Percentiles rank a stretch among this genome's conserved stretches.
These are phyloP conservation scores for Alternaria longipes DNA, from an alignment of 2,329 filamentous ascomycete genomes.

Conservation along the genomic window DNA sequence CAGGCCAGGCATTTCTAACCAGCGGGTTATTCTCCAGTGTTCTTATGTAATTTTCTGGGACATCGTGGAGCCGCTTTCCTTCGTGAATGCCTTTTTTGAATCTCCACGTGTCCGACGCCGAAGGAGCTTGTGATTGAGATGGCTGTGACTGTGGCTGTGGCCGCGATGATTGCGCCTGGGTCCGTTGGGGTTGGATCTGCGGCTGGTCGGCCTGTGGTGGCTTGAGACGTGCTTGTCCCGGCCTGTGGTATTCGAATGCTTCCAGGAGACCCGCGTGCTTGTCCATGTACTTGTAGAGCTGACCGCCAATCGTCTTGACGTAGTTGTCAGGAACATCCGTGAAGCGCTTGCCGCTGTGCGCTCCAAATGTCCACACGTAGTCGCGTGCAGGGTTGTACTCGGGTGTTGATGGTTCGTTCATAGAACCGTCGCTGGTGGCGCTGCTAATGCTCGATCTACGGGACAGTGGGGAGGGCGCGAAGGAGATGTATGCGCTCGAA, in stretches of 20 bases:
- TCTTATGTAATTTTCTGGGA: conserved; percentile 31
- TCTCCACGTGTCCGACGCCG: conserved; percentile 9
- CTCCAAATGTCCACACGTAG: conserved; percentile 35
- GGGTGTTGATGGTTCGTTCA: not conserved
- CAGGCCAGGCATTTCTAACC: conserved; percentile 29
- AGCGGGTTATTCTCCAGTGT: conserved; percentile 31
- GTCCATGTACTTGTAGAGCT: conserved; percentile 27
- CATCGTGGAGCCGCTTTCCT: conserved; percentile 26
- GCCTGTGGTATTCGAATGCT: conserved; percentile 37
- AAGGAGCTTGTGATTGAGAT: not conserved
- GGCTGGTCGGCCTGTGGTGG: not conserved
- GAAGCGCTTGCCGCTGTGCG: conserved; percentile 28
- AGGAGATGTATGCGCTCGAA: conserved; percentile 15
- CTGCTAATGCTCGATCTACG: conserved; percentile 22
- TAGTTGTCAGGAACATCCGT: conserved; percentile 32
- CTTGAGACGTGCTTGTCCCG: conserved; percentile 24
- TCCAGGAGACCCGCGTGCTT: conserved; percentile 31
- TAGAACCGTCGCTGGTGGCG: conserved; percentile 14
- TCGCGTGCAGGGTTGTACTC: conserved; percentile 21
- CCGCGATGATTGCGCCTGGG: conserved; percentile 2
- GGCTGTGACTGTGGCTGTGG: not conserved
- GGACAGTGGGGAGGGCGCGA: conserved; percentile 19
- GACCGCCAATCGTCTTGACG: conserved; percentile 33
- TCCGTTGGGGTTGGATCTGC: conserved; percentile 7
- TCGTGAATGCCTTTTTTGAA: conserved; percentile 19